These are phyloP conservation scores for Boletus huronensis DNA, from an alignment of 768 basidiomycete species.

Conservation along the genomic window DNA sequence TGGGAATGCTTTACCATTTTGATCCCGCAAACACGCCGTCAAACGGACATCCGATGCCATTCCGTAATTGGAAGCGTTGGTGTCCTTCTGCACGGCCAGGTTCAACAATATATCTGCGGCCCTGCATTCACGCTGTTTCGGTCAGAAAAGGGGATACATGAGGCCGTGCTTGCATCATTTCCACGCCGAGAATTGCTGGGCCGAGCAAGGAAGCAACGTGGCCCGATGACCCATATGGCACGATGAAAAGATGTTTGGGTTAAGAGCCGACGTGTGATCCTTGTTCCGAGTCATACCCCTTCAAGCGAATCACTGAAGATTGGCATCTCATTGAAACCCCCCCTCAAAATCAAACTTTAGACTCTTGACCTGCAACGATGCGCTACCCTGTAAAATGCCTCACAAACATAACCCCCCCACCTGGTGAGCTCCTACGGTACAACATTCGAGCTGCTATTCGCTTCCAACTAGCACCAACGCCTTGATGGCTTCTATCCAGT, in stretches of 20 bases:
- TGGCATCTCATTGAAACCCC: no score
- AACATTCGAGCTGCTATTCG: background rate
- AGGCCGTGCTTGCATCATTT: background rate
- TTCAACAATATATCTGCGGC: no score
- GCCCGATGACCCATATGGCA: no score
- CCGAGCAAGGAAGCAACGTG: background rate
- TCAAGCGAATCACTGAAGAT: no score
- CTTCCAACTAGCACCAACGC: background rate
- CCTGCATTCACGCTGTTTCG: background rate
- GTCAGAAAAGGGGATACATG: background rate
- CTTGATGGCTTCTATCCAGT: background rate
- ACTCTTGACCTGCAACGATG: background rate
- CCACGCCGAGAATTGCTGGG: background rate
- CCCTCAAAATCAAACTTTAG: no score
- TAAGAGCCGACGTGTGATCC: background rate
- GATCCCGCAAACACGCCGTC: background rate
- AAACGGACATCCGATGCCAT: background rate
- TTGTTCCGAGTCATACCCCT: background rate
- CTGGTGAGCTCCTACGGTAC: background rate
- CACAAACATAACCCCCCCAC: background rate
- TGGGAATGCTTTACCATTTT: conserved; percentile 13
- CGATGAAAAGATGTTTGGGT: no score
- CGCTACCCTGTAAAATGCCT: background rate
- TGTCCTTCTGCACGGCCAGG: no score
- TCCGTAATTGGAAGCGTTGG: background rate